Evolutionary conservation across 352 stramenopile genomes (phyloP).

Genomic region (Lagenidium giganteum): DNA sequence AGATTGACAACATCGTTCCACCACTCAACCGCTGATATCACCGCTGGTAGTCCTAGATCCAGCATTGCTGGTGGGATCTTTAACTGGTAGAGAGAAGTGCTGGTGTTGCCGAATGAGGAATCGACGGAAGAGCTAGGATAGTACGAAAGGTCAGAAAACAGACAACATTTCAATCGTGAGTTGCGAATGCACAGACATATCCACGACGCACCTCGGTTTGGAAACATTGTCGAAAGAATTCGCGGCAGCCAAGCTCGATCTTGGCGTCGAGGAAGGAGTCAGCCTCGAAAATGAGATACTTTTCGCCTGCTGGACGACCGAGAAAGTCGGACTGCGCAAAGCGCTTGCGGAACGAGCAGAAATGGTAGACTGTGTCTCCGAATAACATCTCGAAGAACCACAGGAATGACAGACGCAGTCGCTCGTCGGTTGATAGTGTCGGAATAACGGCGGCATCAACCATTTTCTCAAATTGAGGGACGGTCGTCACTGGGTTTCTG

Average conservation of each 20-base stretch:
- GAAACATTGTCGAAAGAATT: slow-evolving; percentile 78
- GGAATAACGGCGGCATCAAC: not conserved
- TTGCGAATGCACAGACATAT: not conserved
- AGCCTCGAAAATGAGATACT: slow-evolving; percentile 51
- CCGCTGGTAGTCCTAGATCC: too few relatives aligned
- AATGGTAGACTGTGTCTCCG: slow-evolving; percentile 55
- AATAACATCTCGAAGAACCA: slow-evolving; percentile 58
- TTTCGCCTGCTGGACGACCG: slow-evolving; percentile 14
- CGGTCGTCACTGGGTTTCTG: not conserved
- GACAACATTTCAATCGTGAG: not conserved
- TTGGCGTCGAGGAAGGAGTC: slow-evolving; percentile 58
- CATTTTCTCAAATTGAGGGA: not conserved
- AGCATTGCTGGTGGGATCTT: too few relatives aligned
- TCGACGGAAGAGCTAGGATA: slow-evolving; percentile 44
- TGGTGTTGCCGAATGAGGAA: slow-evolving; percentile 45
- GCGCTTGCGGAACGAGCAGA: slow-evolving; percentile 47
- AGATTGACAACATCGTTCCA: too few relatives aligned
- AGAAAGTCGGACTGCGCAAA: slow-evolving; percentile 17
- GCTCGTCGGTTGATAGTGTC: slow-evolving; percentile 4
- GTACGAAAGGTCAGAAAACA: not conserved
- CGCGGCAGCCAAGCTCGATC: slow-evolving; percentile 64
- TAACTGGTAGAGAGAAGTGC: slow-evolving; percentile 33
- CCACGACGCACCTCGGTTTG: slow-evolving; percentile 43
- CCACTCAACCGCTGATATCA: too few relatives aligned
- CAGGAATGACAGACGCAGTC: slow-evolving; percentile 37